Percentiles rank a stretch among this genome's conserved stretches.
These are phyloP conservation scores for Macrolepiota fuliginosa DNA, from an alignment of 768 basidiomycete species.

Conservation along the genomic window DNA sequence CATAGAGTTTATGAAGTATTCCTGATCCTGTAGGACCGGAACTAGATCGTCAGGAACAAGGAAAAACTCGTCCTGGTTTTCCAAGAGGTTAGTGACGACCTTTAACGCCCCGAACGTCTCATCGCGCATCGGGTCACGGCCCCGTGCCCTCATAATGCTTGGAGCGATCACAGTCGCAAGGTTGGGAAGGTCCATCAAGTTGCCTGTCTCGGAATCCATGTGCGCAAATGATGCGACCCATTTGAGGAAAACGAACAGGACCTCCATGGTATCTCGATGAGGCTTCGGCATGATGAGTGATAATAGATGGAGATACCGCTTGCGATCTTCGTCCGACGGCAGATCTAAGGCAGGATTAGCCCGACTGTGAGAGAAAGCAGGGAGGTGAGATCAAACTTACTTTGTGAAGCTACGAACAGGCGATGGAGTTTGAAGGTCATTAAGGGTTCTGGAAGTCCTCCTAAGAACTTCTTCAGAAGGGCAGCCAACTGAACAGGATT, in stretches of 20 bases:
- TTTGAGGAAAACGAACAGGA: conserved; percentile 96
- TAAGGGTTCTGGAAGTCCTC: conserved; percentile 94
- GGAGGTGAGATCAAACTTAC: conserved; percentile 47
- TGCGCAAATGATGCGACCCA: conserved; percentile 99
- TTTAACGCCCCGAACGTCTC: conserved; percentile 90
- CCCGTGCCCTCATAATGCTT: conserved; percentile 92
- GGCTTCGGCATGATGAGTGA: conserved; percentile 86
- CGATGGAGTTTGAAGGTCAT: conserved; percentile 93
- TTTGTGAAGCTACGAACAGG: conserved; percentile 82
- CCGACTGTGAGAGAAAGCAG: not conserved
- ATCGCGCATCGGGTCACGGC: conserved; percentile 82
- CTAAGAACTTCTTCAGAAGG: conserved; percentile 93
- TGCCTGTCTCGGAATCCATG: conserved; percentile 94
- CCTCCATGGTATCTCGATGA: conserved; percentile 97
- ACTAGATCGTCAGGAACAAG: conserved; percentile 91
- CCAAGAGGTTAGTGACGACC: conserved; percentile 82
- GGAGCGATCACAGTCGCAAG: conserved; percentile 97
- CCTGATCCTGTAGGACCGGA: conserved; percentile 84
- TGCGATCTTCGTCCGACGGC: conserved; percentile 72
- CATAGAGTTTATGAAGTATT: conserved; percentile 84
- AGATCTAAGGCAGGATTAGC: conserved; percentile 48
- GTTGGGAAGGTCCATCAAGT: conserved; percentile 97
- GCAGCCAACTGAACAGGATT: conserved; percentile 98
- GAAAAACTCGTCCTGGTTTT: conserved; percentile 94
- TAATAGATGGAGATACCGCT: conserved; percentile 80